These are phyloP conservation scores for Cryphonectria parasitica DNA, from an alignment of 2,329 filamentous ascomycete species.

Conservation along the genomic window DNA sequence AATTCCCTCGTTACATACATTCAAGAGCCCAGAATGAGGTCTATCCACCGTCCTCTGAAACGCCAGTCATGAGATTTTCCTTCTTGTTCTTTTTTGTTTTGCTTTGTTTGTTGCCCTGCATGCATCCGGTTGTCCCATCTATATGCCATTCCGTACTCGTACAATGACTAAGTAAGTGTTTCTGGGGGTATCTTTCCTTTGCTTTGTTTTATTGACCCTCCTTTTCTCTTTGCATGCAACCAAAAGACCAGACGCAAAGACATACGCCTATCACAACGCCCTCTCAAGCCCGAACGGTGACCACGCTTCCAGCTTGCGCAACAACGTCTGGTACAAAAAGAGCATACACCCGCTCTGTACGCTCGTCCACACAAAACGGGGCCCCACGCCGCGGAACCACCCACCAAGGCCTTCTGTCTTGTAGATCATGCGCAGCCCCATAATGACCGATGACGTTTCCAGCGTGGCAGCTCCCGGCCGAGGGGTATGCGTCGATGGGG, in stretches of 20 bases:
- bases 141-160: constrained; percentile 27
- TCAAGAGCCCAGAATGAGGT: constrained; percentile 13
- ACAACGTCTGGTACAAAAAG: constrained; percentile 87
- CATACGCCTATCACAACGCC: constrained; percentile 3
- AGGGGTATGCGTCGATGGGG: constrained; percentile 80
- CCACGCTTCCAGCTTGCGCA: constrained; percentile 72
- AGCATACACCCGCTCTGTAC: constrained; percentile 97
- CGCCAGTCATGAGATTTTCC: constrained; percentile 22
- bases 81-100: not conserved
- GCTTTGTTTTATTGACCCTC: not conserved
- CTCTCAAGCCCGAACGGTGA: constrained; percentile 36
- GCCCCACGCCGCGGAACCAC: constrained; percentile 94
- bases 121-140: constrained; percentile 23
- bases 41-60: constrained; percentile 22
- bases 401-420: constrained; percentile 84
- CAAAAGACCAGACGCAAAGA: constrained; percentile 6
- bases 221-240: constrained; percentile 3
- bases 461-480: constrained; percentile 78
- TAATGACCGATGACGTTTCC: constrained; percentile 87
- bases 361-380: constrained; percentile 93
- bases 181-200: constrained; percentile 26
- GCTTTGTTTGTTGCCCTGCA: not conserved
- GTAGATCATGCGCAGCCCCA: constrained; percentile 85
- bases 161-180: constrained; percentile 26
- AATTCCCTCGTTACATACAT: constrained; percentile 1